Evolutionary conservation across 352 stramenopile genomes (phyloP).

Genomic region (Phytophthora podocarpi): DNA sequence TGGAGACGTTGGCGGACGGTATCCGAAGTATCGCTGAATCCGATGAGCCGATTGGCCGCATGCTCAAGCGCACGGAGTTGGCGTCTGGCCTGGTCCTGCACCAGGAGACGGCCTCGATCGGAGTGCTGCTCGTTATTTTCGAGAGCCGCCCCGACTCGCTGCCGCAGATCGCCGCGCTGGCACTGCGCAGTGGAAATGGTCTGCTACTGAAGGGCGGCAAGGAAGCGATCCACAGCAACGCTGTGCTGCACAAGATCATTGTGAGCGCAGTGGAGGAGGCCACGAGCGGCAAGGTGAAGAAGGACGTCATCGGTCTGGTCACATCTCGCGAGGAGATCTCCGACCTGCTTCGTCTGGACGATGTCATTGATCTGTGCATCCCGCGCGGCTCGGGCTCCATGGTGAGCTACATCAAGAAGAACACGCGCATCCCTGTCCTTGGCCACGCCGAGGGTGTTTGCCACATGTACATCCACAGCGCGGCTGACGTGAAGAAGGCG

Average conservation of each 20-base stretch:
- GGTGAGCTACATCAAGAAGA: slow-evolving; percentile 97
- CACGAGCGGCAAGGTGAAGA: slow-evolving; percentile 86
- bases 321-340: slow-evolving; percentile 93
- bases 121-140: slow-evolving; percentile 98
- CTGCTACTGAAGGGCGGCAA: slow-evolving; percentile 98
- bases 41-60: slow-evolving; percentile 75
- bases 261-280: slow-evolving; percentile 92
- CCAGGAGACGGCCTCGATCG: slow-evolving; percentile 96
- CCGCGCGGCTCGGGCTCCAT: slow-evolving; percentile 95
- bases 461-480: slow-evolving; percentile 97
- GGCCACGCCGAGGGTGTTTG: slow-evolving; percentile 98
- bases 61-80: slow-evolving; percentile 89
- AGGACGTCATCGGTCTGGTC: slow-evolving; percentile 95
- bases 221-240: slow-evolving; percentile 92
- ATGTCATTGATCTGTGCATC: slow-evolving; percentile 99
- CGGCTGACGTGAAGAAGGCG: slow-evolving; percentile 88
- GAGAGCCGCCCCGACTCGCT: slow-evolving; percentile 97
- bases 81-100: slow-evolving; percentile 92
- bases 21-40: slow-evolving; percentile 92
- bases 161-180: slow-evolving; percentile 96
- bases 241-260: slow-evolving; percentile 93
- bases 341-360: slow-evolving; percentile 94
- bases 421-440: slow-evolving; percentile 97
- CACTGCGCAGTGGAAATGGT: slow-evolving; percentile 95
- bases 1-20: slow-evolving; percentile 94